Percentiles rank a stretch among this genome's conserved stretches.
Conservation (phyloP, 2,329 filamentous ascomycete genomes). For the Xylaria multiplex region DNA sequence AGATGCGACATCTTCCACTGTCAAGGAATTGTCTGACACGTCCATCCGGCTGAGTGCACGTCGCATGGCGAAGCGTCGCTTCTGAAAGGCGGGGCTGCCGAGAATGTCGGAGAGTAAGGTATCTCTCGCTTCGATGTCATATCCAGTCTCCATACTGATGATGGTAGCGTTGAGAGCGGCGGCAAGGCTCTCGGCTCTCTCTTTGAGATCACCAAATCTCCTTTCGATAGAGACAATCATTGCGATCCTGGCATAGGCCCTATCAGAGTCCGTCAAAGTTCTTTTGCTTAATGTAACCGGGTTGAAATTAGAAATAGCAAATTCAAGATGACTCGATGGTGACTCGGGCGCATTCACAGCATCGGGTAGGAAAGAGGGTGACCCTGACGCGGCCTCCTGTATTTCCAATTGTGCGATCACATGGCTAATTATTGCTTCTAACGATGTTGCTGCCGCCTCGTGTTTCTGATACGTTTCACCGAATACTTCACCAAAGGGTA, state of each 20-base stretch:
- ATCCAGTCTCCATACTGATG: constrained; percentile 41
- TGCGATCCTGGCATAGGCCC: constrained; percentile 32
- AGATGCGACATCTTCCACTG: constrained; percentile 34
- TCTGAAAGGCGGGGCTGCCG: constrained; percentile 14
- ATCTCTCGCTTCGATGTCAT: constrained; percentile 39
- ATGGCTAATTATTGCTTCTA: constrained; percentile 32
- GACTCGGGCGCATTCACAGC: constrained; percentile 24
- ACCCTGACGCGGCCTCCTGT: constrained; percentile 20
- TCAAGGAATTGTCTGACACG: constrained; percentile 27
- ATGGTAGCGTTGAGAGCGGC: constrained; percentile 38
- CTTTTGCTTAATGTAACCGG: constrained; percentile 24
- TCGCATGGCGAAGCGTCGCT: constrained; percentile 32
- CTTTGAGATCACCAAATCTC: constrained; percentile 39
- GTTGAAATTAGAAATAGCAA: constrained; percentile 33
- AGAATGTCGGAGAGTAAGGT: constrained; percentile 33
- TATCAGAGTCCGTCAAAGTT: constrained; percentile 22
- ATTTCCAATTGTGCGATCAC: constrained; percentile 37
- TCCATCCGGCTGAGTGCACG: constrained; percentile 42
- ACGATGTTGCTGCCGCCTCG: constrained; percentile 2
- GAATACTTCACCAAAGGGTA: constrained; percentile 36
- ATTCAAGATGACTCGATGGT: constrained; percentile 29
- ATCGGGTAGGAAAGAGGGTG: constrained; percentile 16
- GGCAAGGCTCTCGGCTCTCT: constrained; percentile 33
- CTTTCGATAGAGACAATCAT: constrained; percentile 39
- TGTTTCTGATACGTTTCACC: constrained; percentile 24